Evolutionary conservation across 1,284 basidiomycete species (phyloP), one percentile per base, ranked within the genome.

Genomic region (Cryptococcus maquisensis): DNA sequence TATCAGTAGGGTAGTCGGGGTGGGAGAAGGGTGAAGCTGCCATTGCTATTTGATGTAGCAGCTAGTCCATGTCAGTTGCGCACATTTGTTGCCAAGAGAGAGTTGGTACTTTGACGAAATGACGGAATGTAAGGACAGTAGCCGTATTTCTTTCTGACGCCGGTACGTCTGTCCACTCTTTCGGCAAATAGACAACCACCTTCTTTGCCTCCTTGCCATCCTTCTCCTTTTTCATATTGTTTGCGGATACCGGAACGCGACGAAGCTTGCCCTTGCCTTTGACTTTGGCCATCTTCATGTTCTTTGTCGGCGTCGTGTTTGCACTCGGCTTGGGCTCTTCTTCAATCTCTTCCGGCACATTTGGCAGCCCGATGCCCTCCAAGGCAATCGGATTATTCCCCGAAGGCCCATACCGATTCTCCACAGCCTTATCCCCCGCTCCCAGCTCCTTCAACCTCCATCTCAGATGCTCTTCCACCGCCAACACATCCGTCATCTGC

Each of bases 381-480:
- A 74, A 53, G 1, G 72, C 72, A 1, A 62, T 60, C 0, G 67
- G 57, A 6, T 63, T 53, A 51, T 73, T 73, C 20, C 60, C 65
- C 39, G 62, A 66, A 4, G 72, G 71, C 20, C 72, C 72, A 57
- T 74, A 74, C 6, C 73, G 61, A 43, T 51, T 55, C 59, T 73
- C 70, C 2, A 73, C 69, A 13, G 68, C 64, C 3, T 69, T 66
- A 61, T 77, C 75, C 10, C 57, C 56, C 18, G 71, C 73, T 2
- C 74, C 75, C 63, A 77, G 67, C 59, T 77, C 73, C 47, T 75
- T 74, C 46, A 77, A 55, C 13, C 75, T 55, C 71, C 74, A 76
- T 28, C 75, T 63, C 10, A 77, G 55, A 44, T 77, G 72, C 57
- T 77, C 75, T 49, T 77, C 75, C 2, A 77, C 75, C 0, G 74